phyloP scores from a whole-genome alignment of 768 basidiomycete genomes.

The Boletus subcaerulescens region DNA sequence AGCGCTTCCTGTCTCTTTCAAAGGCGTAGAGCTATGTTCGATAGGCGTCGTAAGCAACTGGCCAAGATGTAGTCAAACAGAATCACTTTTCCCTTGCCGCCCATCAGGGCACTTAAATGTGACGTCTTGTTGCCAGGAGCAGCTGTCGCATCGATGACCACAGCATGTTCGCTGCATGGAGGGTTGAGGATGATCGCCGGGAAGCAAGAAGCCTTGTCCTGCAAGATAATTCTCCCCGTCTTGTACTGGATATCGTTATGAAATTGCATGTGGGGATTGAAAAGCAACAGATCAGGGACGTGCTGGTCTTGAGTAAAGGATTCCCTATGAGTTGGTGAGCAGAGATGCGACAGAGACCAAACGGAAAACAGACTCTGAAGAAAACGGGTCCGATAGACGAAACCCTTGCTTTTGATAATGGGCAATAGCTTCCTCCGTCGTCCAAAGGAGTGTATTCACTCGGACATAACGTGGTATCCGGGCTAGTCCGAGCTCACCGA shows the following conservation, averaged over 20 bases:
- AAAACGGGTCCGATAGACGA: constrained; percentile 47
- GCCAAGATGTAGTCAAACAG: not conserved
- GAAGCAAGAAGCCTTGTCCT: constrained; percentile 98
- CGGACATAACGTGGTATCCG: constrained; percentile 82
- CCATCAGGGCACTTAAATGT: constrained; percentile 86
- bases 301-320: constrained; percentile 75
- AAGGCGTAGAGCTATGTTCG: constrained; percentile 74
- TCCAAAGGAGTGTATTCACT: constrained; percentile 73
- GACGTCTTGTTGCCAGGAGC: constrained; percentile 99
- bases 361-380: constrained; percentile 41
- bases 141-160: constrained; percentile 90
- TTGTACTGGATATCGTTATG: constrained; percentile 71
- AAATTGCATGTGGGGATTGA: constrained; percentile 64
- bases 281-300: constrained; percentile 76
- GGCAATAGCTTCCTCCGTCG: constrained; percentile 58
- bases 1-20: constrained; percentile 82
- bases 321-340: constrained; percentile 38
- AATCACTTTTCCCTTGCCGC: constrained; percentile 70
- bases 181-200: constrained; percentile 86
- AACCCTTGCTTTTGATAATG: constrained; percentile 58
- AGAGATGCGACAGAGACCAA: not conserved
- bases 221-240: constrained; percentile 82
- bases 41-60: not conserved
- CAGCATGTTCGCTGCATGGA: constrained; percentile 44
- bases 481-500: constrained; percentile 36